Base-by-base conservation (phyloP, 78 protist genomes). In the Dictyostelium brefeldianum region DNA sequence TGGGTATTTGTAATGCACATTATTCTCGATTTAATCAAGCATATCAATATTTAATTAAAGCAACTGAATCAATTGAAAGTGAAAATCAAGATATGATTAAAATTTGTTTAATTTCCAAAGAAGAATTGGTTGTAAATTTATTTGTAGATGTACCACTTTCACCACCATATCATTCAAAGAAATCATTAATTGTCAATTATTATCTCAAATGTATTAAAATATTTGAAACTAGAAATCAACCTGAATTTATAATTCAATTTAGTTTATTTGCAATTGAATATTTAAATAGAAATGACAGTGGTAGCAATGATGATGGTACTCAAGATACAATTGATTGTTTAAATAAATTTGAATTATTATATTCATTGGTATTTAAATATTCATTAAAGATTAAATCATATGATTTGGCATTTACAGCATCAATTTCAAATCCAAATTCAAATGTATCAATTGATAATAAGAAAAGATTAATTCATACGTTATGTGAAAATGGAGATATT, bases 1-100 rank as follows among this genome's bases (percentile, higher is more conserved):
- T 77, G 78, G 93, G 93, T 20, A 47, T 87, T 12, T 87, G 93
- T 31, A 20, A 62, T 65, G 83, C 81, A 7, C 83, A 87, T 50
- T 87, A 75, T 25, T 56, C 80, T 9, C 46, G 36, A 41, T 87
- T 59, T 25, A 56, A 59, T 12, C 71, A 87, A 77, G 83, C 93
- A 7, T 78, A 65, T 62, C 57, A 87, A 50, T 46, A 15, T 11
- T 36, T 87, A 29, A n/a, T 87, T 5, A 77, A 64, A 31, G 78
- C 50, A 54, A 50, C 65, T 47, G 80, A 80, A 77, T 51, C 50
- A 57, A 22, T 71, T 46, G 48, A 54, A 27, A 64, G 20, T 31
- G 47, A 80, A 29, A 71, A 47, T 31, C 54, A 27, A 22, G 80
- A 87, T 29, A 48, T 85, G 25, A 5, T 77, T 14, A 47, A 54